These are phyloP conservation scores for Alternaria sp. DNA, from an alignment of 2,329 filamentous ascomycete species.

Conservation along the genomic window DNA sequence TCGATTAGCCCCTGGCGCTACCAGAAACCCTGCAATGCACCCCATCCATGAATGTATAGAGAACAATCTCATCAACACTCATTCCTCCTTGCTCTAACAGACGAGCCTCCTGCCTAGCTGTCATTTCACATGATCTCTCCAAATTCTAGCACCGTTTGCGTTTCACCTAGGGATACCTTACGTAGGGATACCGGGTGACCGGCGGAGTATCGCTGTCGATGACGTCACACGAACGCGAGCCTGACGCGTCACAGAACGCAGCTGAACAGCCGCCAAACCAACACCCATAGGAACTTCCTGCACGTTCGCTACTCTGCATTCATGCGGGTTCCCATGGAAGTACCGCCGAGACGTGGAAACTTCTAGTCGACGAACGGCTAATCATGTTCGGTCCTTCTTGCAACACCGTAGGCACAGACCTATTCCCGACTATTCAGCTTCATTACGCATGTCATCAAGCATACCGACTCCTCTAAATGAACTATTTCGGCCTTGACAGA, in stretches of 20 bases:
- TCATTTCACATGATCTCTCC: not conserved
- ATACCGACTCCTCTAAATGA: not conserved
- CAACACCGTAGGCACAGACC: not conserved
- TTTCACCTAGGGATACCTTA: not conserved
- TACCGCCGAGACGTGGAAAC: not conserved
- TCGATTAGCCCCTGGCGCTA: not conserved
- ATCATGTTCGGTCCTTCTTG: not conserved
- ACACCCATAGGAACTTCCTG: not conserved
- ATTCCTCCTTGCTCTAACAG: not conserved
- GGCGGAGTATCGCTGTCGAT: not conserved
- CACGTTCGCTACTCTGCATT: not conserved
- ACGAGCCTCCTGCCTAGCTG: not conserved
- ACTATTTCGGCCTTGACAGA: not conserved
- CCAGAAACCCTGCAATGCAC: not conserved
- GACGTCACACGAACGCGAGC: not conserved
- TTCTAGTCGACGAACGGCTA: not conserved
- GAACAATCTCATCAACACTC: not conserved
- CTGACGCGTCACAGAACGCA: not conserved
- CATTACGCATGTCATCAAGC: not conserved
- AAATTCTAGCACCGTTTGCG: not conserved
- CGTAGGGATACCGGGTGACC: not conserved
- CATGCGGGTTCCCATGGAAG: not conserved
- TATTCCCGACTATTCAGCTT: not conserved
- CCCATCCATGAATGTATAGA: not conserved
- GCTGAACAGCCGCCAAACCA: not conserved